Evolutionary conservation across 352 stramenopile species (phyloP), one percentile per base, ranked within the genome.

Genomic region (Pythium myriotylum): DNA sequence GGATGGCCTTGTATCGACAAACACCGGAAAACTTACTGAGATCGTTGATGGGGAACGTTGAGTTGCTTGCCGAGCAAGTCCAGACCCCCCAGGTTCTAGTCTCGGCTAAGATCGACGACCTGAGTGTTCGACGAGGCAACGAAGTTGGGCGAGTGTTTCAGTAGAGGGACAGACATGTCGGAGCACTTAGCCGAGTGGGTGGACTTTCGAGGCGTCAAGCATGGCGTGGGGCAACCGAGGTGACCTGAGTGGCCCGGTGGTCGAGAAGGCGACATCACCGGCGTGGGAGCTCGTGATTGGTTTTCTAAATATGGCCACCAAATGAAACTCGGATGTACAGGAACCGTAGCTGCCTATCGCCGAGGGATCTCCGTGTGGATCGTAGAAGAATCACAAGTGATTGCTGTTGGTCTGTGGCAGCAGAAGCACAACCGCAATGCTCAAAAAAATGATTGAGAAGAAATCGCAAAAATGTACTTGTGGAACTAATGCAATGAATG

Each of bases 41-140:
- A 49, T 76, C 35, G 20, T 74, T 19, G 58, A 74, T 53, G 58
- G 67, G 17, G 37, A 68, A 4, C 68, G 49, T 72, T 19, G 64
- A 78, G 29, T 72, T 66, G 52, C 55, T 86, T 35, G 53, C 69
- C 16, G 46, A 74, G 48, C 32, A 46, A 17, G 76, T 84, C 40
- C 50, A 55, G n/a, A 53, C 68, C 19, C 72, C 72, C 23, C 69
- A 86, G 42, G 47, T 86, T 26, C 41, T 86, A 29, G 42, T 77
- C 13, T 53, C 73, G 3, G 69, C 72, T 4, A 43, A 67, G 9
- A 73, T 84, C 52, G 74, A 83, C 53, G 65, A 61, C 13, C 60
- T 63, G 13, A 77, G 71, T 39, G 50, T 86, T 42, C 49, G 59
- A 16, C 50, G 60, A 22, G 63, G 65, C 49, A 60, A 72, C 46